Evolutionary conservation across 805 yeast genomes (phyloP), one percentile per base, ranked within the genome.

Genomic region (Priceomyces haplophilus): DNA sequence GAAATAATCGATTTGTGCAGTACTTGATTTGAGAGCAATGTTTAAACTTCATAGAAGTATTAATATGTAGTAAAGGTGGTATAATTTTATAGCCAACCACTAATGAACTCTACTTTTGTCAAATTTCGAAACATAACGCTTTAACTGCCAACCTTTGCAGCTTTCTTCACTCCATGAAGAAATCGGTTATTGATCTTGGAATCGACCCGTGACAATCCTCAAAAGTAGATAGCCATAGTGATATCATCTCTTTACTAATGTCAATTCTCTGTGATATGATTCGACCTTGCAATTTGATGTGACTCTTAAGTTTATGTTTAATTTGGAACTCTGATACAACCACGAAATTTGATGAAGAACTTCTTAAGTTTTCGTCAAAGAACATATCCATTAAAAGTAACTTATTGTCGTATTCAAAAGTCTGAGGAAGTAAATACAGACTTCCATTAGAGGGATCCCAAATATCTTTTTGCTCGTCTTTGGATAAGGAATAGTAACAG

Each of bases 351-450:
- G 44, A 44, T 7, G 39, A 35, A 12, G 46, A 46, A 16, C 39
- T 44, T 12, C 47, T 43, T 1, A 51, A 40, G 3, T 39, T 31
- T 15, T 54, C 61, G 25, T 54, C 56, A 37, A 46, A 55, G 29
- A 50, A 52, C 32, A 46, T 50, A 34, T 54, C 59, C 27, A 55
- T 48, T 3, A 53, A 38, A 3, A 59, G 34, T 20, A 62, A 40
- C 25, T 35, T 43, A 17, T 47, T 34, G 4, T 42, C 49, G n/a
- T 34, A 17, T 13, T 36, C 52, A 44, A 51, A 61, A 3, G 52
- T 49, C 23, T 51, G 56, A 1, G 66, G 65, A 5, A 59, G 40
- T 12, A 62, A 43, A 21, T 48, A 49, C 7, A 36, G 25, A 10
- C 43, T 44, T 7, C 43, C 53, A 39, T 41, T 42, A 11, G 16